Evolutionary conservation across 305 asterid species (phyloP).

Genomic region (Fraxinus dipetala): DNA sequence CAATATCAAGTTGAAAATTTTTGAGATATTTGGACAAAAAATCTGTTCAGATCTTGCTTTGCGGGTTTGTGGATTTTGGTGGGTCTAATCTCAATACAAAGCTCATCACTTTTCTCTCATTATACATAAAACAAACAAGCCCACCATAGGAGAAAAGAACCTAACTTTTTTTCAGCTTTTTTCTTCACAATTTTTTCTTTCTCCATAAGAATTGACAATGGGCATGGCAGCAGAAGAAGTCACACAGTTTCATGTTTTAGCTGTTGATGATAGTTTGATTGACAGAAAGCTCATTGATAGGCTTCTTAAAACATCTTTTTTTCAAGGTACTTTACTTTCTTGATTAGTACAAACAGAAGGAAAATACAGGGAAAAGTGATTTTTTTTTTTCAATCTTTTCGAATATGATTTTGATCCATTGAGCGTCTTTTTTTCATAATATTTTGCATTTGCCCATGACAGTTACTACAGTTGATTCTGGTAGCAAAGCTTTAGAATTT

Average conservation of each 20-base stretch:
- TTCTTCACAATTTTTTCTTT: neutral
- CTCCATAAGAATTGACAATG: conserved; percentile 24
- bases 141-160: neutral
- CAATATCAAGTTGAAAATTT: conserved; percentile 21
- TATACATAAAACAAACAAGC: neutral
- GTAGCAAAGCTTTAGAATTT: conserved; percentile 52
- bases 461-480: conserved; percentile 64
- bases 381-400: neutral
- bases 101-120: conserved; percentile 8
- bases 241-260: conserved; percentile 51
- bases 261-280: conserved; percentile 57
- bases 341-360: neutral
- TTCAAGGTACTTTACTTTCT: conserved; percentile 36
- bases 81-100: conserved; percentile 33
- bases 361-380: neutral
- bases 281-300: conserved; percentile 54
- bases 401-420: neutral
- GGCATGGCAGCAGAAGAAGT: conserved; percentile 40
- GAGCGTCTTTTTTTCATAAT: neutral
- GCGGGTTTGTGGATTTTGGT: conserved; percentile 43
- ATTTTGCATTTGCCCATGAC: conserved; percentile 18
- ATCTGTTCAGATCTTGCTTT: conserved; percentile 52
- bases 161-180: neutral
- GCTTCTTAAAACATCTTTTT: conserved; percentile 47
- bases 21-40: conserved; percentile 30